A percentile compares a stretch with the other conserved stretches of the same genome.
These are phyloP conservation scores for Monotropa hypopitys DNA, from an alignment of 179 eudicot genomes.

Conservation along the genomic window DNA sequence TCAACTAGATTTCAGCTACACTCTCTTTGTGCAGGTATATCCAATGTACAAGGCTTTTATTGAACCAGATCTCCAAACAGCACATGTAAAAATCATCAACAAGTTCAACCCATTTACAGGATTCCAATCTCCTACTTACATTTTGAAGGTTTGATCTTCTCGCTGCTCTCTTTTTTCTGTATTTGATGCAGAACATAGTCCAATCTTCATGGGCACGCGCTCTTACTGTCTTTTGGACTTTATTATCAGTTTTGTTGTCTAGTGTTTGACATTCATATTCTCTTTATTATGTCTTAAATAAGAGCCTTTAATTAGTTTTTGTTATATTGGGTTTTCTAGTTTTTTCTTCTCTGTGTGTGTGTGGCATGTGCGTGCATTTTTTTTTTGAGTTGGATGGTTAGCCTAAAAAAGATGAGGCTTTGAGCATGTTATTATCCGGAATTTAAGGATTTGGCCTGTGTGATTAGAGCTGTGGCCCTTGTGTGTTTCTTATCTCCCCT, in stretches of 20 bases:
- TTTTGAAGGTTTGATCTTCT: slow-evolving; percentile 51
- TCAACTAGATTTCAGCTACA: slow-evolving; percentile 11
- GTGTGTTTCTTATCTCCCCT: not conserved
- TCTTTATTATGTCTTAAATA: no score
- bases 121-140: slow-evolving; percentile 78
- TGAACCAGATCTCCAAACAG: slow-evolving; percentile 91
- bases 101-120: slow-evolving; percentile 94
- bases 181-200: not conserved
- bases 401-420: no score
- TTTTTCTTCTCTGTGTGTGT: no score
- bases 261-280: no score
- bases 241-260: no score
- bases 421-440: no score
- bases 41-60: slow-evolving; percentile 98
- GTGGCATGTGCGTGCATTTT: no score
- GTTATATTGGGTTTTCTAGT: no score
- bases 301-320: no score
- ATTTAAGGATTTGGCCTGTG: not conserved
- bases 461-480: not conserved
- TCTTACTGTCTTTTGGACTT: no score
- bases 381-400: no score
- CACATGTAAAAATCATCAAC: slow-evolving; percentile 78
- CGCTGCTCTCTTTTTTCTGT: not conserved
- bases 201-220: not conserved
- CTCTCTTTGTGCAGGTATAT: slow-evolving; percentile 51